Evolutionary conservation across 2,329 filamentous ascomycete genomes (phyloP), one percentile per base, ranked within the genome.

Genomic region (Domatiomyces globalis): DNA sequence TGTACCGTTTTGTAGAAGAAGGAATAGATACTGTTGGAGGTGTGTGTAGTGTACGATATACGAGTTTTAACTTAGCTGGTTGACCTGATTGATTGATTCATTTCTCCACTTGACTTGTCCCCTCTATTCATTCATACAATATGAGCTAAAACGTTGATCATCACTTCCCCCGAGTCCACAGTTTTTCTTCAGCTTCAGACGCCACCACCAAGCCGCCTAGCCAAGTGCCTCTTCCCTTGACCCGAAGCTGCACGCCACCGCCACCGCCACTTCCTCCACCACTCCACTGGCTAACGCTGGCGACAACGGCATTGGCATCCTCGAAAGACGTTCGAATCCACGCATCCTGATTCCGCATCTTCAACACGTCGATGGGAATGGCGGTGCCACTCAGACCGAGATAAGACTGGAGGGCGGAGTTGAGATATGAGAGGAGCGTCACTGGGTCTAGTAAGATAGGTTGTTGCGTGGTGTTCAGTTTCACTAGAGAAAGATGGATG

Each of bases 351-450:
- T 48, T 52, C 39, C 61, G 61, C 17, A 70, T 58, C 45, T 71
- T 71, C 12, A 73, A 59, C 33, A 74, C 70, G 51, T 75, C 72
- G 48, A 74, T 64, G 2, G 70, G 60, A 42, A 74, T 73, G 12
- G 70, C 64, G 2, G 70, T 69, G 15, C 72, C 72, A 3, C 66
- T 65, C 6, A 73, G 52, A 1, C 72, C 72, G 45, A 74, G 67
- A 58, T 70, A 73, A 60, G 73, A 70, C 18, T 67, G 66, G 1
- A 75, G 63, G 1, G 72, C 71, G 43, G 71, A 63, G 46, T 65
- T 67, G 48, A 74, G 66, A 56, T 73, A 65, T 25, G 68, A 69
- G 52, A 67, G 67, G 20, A 69, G 65, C n/a, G 71, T 72, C 54
- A 74, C 65, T n/a, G 67, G 60, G 57, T 74, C 72, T 27, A 72